Evolutionary conservation across 495 filamentous ascomycete genomes (phyloP), one percentile per base, ranked within the genome.

Genomic region (Podospora comata): DNA sequence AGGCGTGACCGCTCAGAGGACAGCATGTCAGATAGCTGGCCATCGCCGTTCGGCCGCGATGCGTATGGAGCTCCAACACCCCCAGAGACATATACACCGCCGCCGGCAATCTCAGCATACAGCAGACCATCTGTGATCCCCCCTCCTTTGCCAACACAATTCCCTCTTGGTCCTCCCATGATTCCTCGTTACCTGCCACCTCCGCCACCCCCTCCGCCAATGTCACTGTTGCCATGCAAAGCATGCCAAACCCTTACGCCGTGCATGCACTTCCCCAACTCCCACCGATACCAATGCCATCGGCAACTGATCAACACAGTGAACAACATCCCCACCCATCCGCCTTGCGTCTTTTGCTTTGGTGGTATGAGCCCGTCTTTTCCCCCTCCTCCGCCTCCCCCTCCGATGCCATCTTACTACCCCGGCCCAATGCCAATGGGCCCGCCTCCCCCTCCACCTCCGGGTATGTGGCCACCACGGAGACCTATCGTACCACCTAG

Each of bases 41-140:
- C 27, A 57, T 70, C 56, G 54, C 65, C 56, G 27, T 70, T 28
- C 19, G 54, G 4, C 60, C 68, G 34, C 30, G 65, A 30, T 65
- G 28, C 64, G 16, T 70, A 61, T 60, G 18, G 65, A 5, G 20
- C 59, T 18, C 68, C 68, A 9, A 67, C 65, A 13, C 68, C 68
- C 4, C 65, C 60, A 0, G 65, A 64, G n/a, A 64, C 65, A 15
- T 70, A 27, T 61, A 70, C 61, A 18, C 68, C 68, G 3, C 68
- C 68, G 1, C 68, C 68, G 2, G 59, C n/a, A 15, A 63, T 70
- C 5, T 69, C 67, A 2, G 63, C 58, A 4, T 69, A 70, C 60
- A 18, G 53, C n/a, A 44, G 68, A 23, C 68, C 64, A 61, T 61
- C 13, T 9, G 26, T 61, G 23, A 26, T 30, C 23, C 59, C 59